Percentiles rank a stretch among this genome's conserved stretches.
phyloP scores from a whole-genome alignment of 208 protist species.

The Trypanosoma vivax region DNA sequence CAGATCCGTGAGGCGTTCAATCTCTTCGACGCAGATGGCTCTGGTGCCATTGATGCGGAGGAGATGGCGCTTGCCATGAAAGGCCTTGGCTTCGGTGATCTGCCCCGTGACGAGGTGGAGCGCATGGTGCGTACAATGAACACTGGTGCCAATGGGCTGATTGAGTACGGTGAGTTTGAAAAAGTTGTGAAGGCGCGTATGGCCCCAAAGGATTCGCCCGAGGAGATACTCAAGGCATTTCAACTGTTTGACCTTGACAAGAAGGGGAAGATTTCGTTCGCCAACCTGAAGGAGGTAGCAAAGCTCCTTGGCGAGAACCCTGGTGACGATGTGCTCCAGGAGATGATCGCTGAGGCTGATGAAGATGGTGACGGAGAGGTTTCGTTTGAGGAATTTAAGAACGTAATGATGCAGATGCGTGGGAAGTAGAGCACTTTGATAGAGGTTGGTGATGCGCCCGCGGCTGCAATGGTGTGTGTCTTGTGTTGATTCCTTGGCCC shows the following conservation, averaged over 20 bases:
- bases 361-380: constrained; percentile 94
- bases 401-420: constrained; percentile 90
- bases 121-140: constrained; percentile 85
- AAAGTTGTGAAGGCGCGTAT: constrained; percentile 88
- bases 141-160: constrained; percentile 82
- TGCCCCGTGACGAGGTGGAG: constrained; percentile 90
- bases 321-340: constrained; percentile 95
- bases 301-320: constrained; percentile 94
- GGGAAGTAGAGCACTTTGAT: constrained; percentile 55
- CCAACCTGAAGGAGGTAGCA: constrained; percentile 95
- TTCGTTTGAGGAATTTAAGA: constrained; percentile 94
- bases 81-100: constrained; percentile 91
- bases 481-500: constrained; percentile 13
- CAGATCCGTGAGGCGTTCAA: constrained; percentile 96
- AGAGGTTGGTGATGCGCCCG: neutral
- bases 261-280: constrained; percentile 94
- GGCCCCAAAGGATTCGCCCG: constrained; percentile 87
- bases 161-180: constrained; percentile 88
- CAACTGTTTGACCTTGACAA: constrained; percentile 95
- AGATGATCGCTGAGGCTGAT: constrained; percentile 97
- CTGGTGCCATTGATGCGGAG: constrained; percentile 89
- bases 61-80: constrained; percentile 95
- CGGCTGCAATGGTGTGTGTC: constrained; percentile 6
- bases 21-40: constrained; percentile 95
- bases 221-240: constrained; percentile 95